Evolutionary conservation across 2,329 filamentous ascomycete species (phyloP), one percentile per base, ranked within the genome.

Genomic region (Neopestalotiopsis clavispora): DNA sequence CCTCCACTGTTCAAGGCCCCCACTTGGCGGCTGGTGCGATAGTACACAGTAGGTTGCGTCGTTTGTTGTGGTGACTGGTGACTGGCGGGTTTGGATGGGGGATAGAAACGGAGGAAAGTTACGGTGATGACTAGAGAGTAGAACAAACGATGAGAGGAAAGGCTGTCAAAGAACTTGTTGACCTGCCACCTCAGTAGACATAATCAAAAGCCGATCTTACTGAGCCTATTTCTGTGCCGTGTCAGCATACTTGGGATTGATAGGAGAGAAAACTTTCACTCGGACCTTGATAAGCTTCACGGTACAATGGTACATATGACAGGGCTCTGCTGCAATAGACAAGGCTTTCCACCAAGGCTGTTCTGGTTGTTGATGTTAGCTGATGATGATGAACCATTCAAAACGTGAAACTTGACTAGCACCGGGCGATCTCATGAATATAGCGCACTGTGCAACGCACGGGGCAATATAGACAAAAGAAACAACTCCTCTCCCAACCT

Each of bases 1-100:
- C 71, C 73, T 42, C 74, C 75, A 74, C 75, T 38, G 34, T 10
- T 70, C 69, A 62, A 20, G 23, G 69, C 70, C 73, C 72, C 75
- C 75, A 76, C 74, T 73, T 71, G 28, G 69, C 67, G 66, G 68
- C 70, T 66, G 52, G 67, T 52, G 23, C 20, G 62, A 14, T 14
- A 13, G 65, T 68, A 69, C 34, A 63, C 58, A 17, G 34, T 65
- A 13, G 30, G 32, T 23, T 38, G 30, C 38, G 14, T n/a, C 60
- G 57, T 30, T 60, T 60, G 23, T 12, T 60, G 20, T 60, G 23
- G 34, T 38, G 34, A 38, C 34, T 38, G 34, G 34, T 10, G 10
- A 23, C 12, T 38, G n/a, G n/a, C 60, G 23, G 20, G 23, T 17
- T 52, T 52, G 62, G 23, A 65, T 30, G n/a, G 20, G 6, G n/a